A percentile compares a stretch with the other conserved stretches of the same genome.
Conservation (phyloP, 2,329 filamentous ascomycete genomes). For the Didymella exigua region DNA sequence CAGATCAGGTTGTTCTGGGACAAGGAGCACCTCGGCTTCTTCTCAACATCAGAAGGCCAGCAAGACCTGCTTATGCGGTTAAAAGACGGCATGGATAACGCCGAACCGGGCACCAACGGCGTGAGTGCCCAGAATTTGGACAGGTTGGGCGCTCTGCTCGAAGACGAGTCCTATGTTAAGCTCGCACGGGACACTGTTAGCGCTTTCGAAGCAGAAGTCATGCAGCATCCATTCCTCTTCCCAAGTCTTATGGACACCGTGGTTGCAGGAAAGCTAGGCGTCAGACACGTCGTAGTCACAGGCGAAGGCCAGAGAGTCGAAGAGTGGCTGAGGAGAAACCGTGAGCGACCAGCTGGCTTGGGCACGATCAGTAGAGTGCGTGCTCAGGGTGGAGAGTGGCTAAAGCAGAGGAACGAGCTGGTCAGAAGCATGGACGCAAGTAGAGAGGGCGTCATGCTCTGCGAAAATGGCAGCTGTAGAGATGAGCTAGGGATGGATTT, state of each 20-base stretch:
- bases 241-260: constrained; percentile 77
- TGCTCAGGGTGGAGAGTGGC: constrained; percentile 50
- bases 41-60: constrained; percentile 68
- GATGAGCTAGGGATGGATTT: constrained; percentile 48
- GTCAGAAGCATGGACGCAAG: constrained; percentile 51
- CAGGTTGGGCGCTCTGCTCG: constrained; percentile 72
- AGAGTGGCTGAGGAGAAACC: constrained; percentile 49
- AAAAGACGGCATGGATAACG: constrained; percentile 94
- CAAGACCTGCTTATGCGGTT: constrained; percentile 79
- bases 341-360: constrained; percentile 46
- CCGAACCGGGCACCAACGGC: constrained; percentile 88
- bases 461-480: constrained; percentile 50
- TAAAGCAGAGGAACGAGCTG: constrained; percentile 57
- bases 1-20: constrained; percentile 84
- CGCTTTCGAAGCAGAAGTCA: constrained; percentile 87
- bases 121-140: constrained; percentile 87
- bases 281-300: constrained; percentile 63
- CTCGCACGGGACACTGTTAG: constrained; percentile 75
- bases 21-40: constrained; percentile 66
- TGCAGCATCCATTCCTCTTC: constrained; percentile 93
- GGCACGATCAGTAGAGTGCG: constrained; percentile 47
- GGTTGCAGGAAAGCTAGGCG: constrained; percentile 74
- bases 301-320: constrained; percentile 53
- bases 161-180: constrained; percentile 66
- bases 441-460: constrained; percentile 46